Base-by-base conservation (phyloP, 2,329 filamentous ascomycete species). In the Fusarium sp. region DNA sequence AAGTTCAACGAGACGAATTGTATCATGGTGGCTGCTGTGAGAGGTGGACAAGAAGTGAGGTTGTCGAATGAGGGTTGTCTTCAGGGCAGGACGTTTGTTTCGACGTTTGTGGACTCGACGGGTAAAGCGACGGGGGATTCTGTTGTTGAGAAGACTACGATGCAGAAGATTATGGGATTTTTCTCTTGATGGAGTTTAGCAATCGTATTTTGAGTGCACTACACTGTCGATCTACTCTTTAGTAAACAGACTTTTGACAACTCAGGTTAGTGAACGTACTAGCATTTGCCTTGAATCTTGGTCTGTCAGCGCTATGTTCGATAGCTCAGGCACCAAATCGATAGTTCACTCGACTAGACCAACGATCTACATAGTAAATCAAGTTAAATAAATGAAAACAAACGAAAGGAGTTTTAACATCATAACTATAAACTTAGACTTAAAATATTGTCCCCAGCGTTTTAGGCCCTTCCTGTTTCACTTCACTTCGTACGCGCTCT, bases 131-230 rank as follows among this genome's bases (percentile, higher is more conserved):
- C 23, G 1, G 56, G 50, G 4, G 66, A 69, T 21, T 42, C 44
- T 4, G 24, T 26, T 11, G 41, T 50, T 3, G 35, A 31, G 4
- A 39, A 47, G 46, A 53, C 9, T 6, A 20, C 13, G 11, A 15
- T 69, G n/a, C 66, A 69, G 35, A 69, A 69, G 56, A 28, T 67
- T 12, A 10, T 69, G 18, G 42, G 29, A 2, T 53, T 43, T 13
- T 62, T 49, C 8, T 50, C 23, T 21, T 28, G 20, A 63, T 41
- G 3, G 8, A 94, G 35, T n/a, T 3, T 20, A 15, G 31, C n/a
- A 9, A 21, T 26, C 29, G 26, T 44, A 12, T 23, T 31, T 44
- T 26, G 16, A 15, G 3, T 38, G 11, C 3, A 9, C n/a, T 49
- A 18, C 31, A 20, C n/a, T n/a, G n/a, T n/a, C n/a, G n/a, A n/a